Percentiles rank a stretch among this genome's conserved stretches.
Evolutionary conservation across 2,329 filamentous ascomycete species (phyloP).

Genomic region (Pyrenophora seminiperda): DNA sequence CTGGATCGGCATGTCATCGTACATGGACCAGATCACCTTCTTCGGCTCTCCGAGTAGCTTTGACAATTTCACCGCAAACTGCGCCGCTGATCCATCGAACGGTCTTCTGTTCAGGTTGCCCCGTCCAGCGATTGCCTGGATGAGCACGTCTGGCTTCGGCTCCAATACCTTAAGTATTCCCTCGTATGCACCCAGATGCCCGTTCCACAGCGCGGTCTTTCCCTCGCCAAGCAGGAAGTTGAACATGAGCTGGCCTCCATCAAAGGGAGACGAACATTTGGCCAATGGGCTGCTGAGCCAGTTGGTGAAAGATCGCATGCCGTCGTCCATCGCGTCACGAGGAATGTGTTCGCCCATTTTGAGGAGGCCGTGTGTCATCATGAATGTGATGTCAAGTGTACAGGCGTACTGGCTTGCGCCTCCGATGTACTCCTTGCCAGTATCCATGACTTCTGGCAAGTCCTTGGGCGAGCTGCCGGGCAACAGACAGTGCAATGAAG

Average conservation of each 20-base stretch:
- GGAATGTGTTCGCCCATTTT: constrained; percentile 1
- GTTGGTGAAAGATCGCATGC: constrained; percentile 6
- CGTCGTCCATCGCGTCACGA: neutral
- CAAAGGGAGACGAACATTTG: constrained; percentile 3
- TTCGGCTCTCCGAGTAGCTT: constrained; percentile 5
- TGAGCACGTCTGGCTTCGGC: constrained; percentile 10
- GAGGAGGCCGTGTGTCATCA: constrained; percentile 11
- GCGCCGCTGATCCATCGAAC: constrained; percentile 5
- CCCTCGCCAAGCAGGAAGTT: constrained; percentile 1
- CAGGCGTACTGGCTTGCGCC: constrained; percentile 4
- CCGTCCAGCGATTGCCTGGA: constrained; percentile 9
- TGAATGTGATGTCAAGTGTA: constrained; percentile 7
- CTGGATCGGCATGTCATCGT: no score
- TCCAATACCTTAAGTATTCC: constrained; percentile 5
- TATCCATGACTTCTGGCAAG: constrained; percentile 4
- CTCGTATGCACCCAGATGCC: constrained; percentile 14
- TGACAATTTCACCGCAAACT: constrained; percentile 7
- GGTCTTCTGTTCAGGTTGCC: constrained; percentile 8
- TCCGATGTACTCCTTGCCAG: constrained; percentile 1
- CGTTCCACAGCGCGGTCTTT: constrained; percentile 1
- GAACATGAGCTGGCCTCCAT: constrained; percentile 15
- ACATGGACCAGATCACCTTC: constrained; percentile 16
- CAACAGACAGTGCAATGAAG: constrained; percentile 6
- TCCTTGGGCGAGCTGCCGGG: no score
- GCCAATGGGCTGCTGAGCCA: neutral